phyloP scores from a whole-genome alignment of 371 early-diverging fungal species.

The Mucor velutinosus region DNA sequence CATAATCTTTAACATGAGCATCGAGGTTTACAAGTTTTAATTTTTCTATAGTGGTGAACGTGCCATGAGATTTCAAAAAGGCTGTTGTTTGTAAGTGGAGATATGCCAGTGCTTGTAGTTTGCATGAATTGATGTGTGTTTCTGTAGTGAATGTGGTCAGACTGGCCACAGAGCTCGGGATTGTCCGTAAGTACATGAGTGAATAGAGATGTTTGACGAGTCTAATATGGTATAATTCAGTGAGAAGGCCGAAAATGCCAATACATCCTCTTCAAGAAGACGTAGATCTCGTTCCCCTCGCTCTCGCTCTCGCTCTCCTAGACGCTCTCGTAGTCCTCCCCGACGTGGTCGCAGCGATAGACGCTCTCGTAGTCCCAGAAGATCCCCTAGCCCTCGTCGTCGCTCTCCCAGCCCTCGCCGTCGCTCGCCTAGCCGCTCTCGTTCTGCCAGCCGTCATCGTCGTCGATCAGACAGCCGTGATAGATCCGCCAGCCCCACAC shows the following conservation, averaged over 20 bases:
- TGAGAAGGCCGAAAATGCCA: slow-evolving; percentile 6
- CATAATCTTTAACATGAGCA: neutral
- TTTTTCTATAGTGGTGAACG: slow-evolving; percentile 38
- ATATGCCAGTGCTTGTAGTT: neutral
- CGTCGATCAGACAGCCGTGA: slow-evolving; percentile 3
- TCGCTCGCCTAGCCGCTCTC: slow-evolving; percentile 18
- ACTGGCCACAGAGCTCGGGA: slow-evolving; percentile 43
- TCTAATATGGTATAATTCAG: neutral
- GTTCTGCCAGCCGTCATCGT: slow-evolving; percentile 13
- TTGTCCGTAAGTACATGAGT: slow-evolving; percentile 35
- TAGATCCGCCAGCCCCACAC: slow-evolving; percentile 9
- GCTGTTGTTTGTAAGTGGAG: slow-evolving; percentile 44
- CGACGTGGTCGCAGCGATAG: slow-evolving; percentile 34
- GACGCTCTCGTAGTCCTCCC: slow-evolving; percentile 44
- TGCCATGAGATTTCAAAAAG: slow-evolving; percentile 44
- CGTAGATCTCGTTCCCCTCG: slow-evolving; percentile 14
- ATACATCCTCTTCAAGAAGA: slow-evolving; percentile 18
- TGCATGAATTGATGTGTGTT: neutral
- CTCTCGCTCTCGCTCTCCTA: slow-evolving; percentile 22
- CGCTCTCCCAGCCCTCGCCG: slow-evolving; percentile 21
- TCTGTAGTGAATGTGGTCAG: slow-evolving; percentile 42
- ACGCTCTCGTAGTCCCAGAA: slow-evolving; percentile 35
- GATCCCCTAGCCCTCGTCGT: slow-evolving; percentile 28
- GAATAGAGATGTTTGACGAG: neutral
- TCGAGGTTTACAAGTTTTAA: neutral